Evolutionary conservation across 2,329 filamentous ascomycete species (phyloP).

Genomic region (Hymenoscyphus infarciens): DNA sequence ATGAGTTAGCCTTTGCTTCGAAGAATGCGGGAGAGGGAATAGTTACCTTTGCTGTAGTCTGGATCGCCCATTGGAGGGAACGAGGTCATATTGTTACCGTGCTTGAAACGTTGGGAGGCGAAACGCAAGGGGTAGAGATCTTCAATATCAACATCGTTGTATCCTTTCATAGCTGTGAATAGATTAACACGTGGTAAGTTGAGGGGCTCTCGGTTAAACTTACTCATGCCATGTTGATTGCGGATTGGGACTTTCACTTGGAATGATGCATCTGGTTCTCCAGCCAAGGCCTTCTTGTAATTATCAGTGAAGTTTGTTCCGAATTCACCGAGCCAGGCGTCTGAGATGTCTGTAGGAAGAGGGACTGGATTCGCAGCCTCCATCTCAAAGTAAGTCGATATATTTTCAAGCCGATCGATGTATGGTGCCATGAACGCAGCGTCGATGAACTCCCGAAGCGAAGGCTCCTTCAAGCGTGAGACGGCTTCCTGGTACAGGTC

Average conservation of each 20-base stretch:
- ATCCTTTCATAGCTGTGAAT: not conserved
- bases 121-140: not conserved
- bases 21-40: not conserved
- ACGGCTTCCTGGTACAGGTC: not conserved
- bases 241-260: not conserved
- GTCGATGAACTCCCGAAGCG: not conserved
- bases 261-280: slow-evolving; percentile 1
- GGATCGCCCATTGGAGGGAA: not conserved
- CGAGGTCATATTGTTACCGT: not conserved
- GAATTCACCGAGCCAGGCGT: slow-evolving; percentile 1
- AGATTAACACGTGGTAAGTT: not conserved
- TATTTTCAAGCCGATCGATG: not conserved
- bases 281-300: not conserved
- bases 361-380: not conserved
- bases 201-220: slow-evolving; percentile 3
- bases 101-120: not conserved
- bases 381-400: not conserved
- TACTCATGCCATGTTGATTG: slow-evolving; percentile 4
- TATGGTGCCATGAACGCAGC: not conserved
- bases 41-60: not conserved
- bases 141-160: not conserved
- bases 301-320: slow-evolving; percentile 1
- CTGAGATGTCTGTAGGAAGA: slow-evolving; percentile 4
- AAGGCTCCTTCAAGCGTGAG: slow-evolving; percentile 1
- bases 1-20: not conserved